Base-by-base conservation (phyloP, 2,329 filamentous ascomycete genomes). In the Exophiala calicioides region DNA sequence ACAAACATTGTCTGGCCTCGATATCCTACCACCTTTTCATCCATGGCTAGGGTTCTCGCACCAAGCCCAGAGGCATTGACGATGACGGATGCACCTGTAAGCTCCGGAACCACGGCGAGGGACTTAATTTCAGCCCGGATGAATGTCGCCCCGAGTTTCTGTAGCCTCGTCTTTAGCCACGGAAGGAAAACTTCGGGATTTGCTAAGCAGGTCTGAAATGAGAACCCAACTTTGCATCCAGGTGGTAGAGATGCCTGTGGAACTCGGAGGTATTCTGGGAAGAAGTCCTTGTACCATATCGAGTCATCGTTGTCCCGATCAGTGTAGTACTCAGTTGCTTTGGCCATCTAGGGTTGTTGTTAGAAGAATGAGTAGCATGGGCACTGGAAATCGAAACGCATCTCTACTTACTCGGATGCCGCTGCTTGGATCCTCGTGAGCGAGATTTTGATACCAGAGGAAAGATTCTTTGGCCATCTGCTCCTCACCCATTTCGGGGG, bases 221-320 rank as follows among this genome's bases (percentile, higher is more conserved):
- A 41, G 33, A 62, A 41, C 31, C 37, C 37, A 13, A 34, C 19
- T 34, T 43, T 33, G 29, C 30, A 43, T 10, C 30, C 30, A 18
- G 31, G 18, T 34, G 24, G 41, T 10, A 44, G 41, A 9, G 16
- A 27, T 16, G 9, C 15, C 18, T 31, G 7, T 20, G 41, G 41
- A 30, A 44, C 29, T 24, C 24, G 18, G 19, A 29, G 23, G 21
- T 36, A 44, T n/a, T 30, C 15, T 13, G 19, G 23, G 7, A 35
- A 10, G 8, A 41, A 31, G 24, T 41, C 37, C 20, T 41, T 41
- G 27, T 41, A 41, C 37, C 37, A 41, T 30, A 41, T 41, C 18
- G 37, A 20, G 26, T 37, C 32, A 21, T 35, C 41, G 15, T 5
- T 44, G 8, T 44, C 32, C 19, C 32, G 20, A 16, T 44, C 41